Evolutionary conservation across 768 basidiomycete species (phyloP).

Genomic region (Lentinula raphanica): DNA sequence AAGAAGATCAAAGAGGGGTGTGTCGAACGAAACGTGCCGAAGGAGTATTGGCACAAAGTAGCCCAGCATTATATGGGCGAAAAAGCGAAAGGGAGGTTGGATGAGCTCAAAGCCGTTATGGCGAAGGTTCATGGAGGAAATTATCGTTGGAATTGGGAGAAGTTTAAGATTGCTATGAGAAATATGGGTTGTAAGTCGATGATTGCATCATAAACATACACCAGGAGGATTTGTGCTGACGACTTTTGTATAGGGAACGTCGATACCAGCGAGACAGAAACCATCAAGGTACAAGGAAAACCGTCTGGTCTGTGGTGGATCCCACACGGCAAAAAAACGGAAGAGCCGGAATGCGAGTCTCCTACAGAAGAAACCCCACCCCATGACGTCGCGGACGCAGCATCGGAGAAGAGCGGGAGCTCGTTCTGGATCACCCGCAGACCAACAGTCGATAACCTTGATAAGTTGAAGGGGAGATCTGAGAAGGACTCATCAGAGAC

Average conservation of each 20-base stretch:
- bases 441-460: neutral
- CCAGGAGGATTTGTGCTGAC: neutral
- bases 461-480: neutral
- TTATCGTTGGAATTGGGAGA: slow-evolving; percentile 83
- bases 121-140: slow-evolving; percentile 69
- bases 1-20: slow-evolving; percentile 70
- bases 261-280: slow-evolving; percentile 52
- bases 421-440: slow-evolving; percentile 5
- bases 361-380: slow-evolving; percentile 9
- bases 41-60: slow-evolving; percentile 81
- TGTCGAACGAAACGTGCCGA: slow-evolving; percentile 61
- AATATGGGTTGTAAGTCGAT: slow-evolving; percentile 73
- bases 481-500: neutral
- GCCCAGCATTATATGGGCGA: slow-evolving; percentile 72
- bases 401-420: neutral
- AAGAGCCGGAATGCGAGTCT: slow-evolving; percentile 12
- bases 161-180: slow-evolving; percentile 69
- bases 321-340: slow-evolving; percentile 25
- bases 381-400: slow-evolving; percentile 15
- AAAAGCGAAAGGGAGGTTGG: slow-evolving; percentile 59
- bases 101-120: slow-evolving; percentile 70
- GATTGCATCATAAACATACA: neutral
- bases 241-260: slow-evolving; percentile 52
- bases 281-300: slow-evolving; percentile 54
- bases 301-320: slow-evolving; percentile 49